Percentiles rank a stretch among this genome's conserved stretches.
Evolutionary conservation across 139 green algal species (phyloP).

Genomic region (Tetradesmus lagerheimii): DNA sequence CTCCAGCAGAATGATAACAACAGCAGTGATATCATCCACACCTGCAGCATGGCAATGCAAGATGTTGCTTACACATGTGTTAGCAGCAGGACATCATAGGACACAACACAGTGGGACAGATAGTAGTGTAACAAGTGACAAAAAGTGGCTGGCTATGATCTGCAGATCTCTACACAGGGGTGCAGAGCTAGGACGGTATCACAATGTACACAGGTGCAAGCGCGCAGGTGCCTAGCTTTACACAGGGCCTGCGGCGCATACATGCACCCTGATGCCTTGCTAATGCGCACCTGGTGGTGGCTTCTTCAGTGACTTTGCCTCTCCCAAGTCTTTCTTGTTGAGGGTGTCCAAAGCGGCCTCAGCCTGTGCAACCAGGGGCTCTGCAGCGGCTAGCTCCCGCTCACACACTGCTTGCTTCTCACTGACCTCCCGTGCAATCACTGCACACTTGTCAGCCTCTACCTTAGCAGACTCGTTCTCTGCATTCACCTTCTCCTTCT

Average conservation of each 20-base stretch:
- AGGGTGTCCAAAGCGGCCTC: slow-evolving; percentile 91
- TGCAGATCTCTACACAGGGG: too few relatives aligned
- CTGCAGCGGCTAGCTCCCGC: slow-evolving; percentile 85
- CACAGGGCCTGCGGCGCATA: neutral
- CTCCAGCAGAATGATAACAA: slow-evolving; percentile 90
- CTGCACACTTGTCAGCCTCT: slow-evolving; percentile 88
- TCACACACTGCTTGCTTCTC: slow-evolving; percentile 87
- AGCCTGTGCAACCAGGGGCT: slow-evolving; percentile 87
- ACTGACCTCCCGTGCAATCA: slow-evolving; percentile 84
- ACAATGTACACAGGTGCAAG: too few relatives aligned
- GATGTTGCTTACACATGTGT: neutral
- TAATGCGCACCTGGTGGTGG: slow-evolving; percentile 64
- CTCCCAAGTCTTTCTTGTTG: slow-evolving; percentile 91
- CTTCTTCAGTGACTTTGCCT: slow-evolving; percentile 93
- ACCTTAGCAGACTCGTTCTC: slow-evolving; percentile 85
- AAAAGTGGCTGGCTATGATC: too few relatives aligned
- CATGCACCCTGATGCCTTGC: neutral
- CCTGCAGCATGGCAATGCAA: slow-evolving; percentile 51
- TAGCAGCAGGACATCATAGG: neutral
- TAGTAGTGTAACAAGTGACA: too few relatives aligned
- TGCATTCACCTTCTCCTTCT: slow-evolving; percentile 92
- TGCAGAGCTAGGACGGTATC: too few relatives aligned
- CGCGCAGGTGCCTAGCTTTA: too few relatives aligned
- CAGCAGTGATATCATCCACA: slow-evolving; percentile 92
- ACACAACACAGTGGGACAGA: too few relatives aligned